phyloP scores from a whole-genome alignment of 768 basidiomycete genomes.

The Austroboletus eburneus region DNA sequence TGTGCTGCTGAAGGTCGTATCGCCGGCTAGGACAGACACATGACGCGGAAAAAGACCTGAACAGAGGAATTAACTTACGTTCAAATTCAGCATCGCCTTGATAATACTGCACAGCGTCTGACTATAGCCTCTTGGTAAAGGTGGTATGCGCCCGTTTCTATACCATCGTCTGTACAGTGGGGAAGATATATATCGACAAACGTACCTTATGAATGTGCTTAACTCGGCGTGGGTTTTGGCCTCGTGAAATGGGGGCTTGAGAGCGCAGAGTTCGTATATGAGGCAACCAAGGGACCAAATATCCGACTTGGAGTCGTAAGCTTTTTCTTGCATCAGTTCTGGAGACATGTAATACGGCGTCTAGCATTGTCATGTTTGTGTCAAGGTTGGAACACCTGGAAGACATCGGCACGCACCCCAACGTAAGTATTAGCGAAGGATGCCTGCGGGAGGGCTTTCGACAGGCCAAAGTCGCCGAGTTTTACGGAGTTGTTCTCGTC shows the following conservation, averaged over 20 bases:
- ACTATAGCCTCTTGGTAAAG: conserved; percentile 80
- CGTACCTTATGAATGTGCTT: conserved; percentile 73
- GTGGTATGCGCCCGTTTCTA: conserved; percentile 88
- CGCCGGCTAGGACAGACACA: conserved; percentile 51
- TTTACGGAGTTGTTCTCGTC: conserved; percentile 84
- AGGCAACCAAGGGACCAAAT: conserved; percentile 98
- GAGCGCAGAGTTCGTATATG: conserved; percentile 92
- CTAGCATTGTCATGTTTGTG: conserved; percentile 51
- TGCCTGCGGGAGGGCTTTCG: conserved; percentile 84
- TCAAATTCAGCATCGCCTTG: conserved; percentile 82
- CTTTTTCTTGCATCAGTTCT: conserved; percentile 94
- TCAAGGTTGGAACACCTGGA: background rate
- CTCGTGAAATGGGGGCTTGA: conserved; percentile 91
- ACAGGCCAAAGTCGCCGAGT: conserved; percentile 94
- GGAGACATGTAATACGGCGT: conserved; percentile 99
- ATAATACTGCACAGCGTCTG: conserved; percentile 68
- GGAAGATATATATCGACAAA: background rate
- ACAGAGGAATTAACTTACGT: conserved; percentile 44
- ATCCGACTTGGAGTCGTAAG: conserved; percentile 97
- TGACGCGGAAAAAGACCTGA: background rate
- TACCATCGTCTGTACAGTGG: background rate
- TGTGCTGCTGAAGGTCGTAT: conserved; percentile 83
- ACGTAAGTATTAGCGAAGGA: conserved; percentile 96
- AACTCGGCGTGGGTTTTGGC: conserved; percentile 88
- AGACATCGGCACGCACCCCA: conserved; percentile 56